Evolutionary conservation across 495 filamentous ascomycete species (phyloP).

Genomic region (Xylaria nigripes): DNA sequence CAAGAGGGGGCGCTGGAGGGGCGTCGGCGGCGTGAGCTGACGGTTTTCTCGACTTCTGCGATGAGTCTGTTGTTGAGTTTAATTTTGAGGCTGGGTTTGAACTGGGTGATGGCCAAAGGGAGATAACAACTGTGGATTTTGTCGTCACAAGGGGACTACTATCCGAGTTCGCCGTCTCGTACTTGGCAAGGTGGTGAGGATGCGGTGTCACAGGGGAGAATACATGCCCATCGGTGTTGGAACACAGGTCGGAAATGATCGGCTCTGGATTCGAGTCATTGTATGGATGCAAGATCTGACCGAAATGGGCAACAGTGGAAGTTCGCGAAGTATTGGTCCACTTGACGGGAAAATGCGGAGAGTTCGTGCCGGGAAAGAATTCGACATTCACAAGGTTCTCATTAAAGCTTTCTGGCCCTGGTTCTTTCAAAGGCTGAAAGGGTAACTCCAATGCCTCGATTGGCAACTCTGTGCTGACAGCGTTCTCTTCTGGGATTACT

Average conservation of each 20-base stretch:
- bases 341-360: background rate
- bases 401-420: background rate
- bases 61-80: background rate
- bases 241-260: slow-evolving; percentile 8
- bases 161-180: slow-evolving; percentile 3
- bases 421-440: slow-evolving; percentile 1
- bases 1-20: slow-evolving; percentile 26
- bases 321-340: slow-evolving; percentile 25
- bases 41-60: background rate
- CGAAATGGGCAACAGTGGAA: slow-evolving; percentile 33
- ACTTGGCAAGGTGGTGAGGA: slow-evolving; percentile 17
- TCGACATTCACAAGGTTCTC: background rate
- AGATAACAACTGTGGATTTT: slow-evolving; percentile 11
- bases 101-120: slow-evolving; percentile 18
- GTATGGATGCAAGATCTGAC: slow-evolving; percentile 31
- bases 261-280: background rate
- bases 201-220: slow-evolving; percentile 19
- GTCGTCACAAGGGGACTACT: background rate
- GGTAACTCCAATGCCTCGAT: slow-evolving; percentile 14
- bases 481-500: background rate
- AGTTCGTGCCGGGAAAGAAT: background rate
- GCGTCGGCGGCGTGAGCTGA: background rate
- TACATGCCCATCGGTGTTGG: slow-evolving; percentile 11
- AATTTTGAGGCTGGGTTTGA: background rate
- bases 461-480: background rate